phyloP scores from a whole-genome alignment of 1,284 basidiomycete species.

The Moesziomyces parantarcticus region DNA sequence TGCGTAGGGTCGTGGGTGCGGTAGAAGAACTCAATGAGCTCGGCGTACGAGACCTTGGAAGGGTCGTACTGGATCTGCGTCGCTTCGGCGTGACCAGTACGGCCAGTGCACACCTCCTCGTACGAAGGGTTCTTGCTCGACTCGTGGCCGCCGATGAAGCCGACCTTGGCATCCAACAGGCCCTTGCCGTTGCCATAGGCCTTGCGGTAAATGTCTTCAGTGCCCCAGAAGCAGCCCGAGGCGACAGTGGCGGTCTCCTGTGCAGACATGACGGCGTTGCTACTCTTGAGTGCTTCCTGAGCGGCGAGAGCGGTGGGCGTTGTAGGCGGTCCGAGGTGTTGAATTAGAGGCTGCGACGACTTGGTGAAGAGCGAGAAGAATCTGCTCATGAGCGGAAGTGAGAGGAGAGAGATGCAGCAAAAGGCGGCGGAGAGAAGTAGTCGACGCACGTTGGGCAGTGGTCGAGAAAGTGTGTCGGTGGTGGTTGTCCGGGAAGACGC shows the following conservation, averaged over 20 bases:
- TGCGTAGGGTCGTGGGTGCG: constrained; percentile 93
- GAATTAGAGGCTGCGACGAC: constrained; percentile 47
- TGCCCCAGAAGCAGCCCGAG: constrained; percentile 66
- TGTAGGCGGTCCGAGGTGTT: constrained; percentile 46
- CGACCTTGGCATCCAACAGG: constrained; percentile 58
- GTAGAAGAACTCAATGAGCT: constrained; percentile 75
- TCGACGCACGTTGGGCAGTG: constrained; percentile 34
- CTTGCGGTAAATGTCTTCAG: constrained; percentile 63
- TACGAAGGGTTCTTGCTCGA: constrained; percentile 72
- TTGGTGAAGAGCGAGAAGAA: constrained; percentile 53
- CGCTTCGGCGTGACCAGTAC: constrained; percentile 90
- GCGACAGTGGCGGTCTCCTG: constrained; percentile 53
- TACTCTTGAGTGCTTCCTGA: constrained; percentile 32
- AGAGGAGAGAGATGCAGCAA: constrained; percentile 16
- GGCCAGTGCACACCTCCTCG: constrained; percentile 76
- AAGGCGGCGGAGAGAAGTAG: constrained; percentile 11
- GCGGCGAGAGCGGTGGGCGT: constrained; percentile 46
- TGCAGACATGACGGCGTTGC: constrained; percentile 35
- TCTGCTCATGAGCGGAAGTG: constrained; percentile 45
- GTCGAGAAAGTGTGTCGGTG: neutral
- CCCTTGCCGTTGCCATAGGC: constrained; percentile 64
- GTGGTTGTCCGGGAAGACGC: neutral
- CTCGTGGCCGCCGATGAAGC: constrained; percentile 62
- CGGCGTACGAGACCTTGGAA: constrained; percentile 78
- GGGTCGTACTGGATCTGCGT: constrained; percentile 87